Evolutionary conservation across 176 grass and related monocot genomes (phyloP).

Genomic region (Musa schizocarpa): DNA sequence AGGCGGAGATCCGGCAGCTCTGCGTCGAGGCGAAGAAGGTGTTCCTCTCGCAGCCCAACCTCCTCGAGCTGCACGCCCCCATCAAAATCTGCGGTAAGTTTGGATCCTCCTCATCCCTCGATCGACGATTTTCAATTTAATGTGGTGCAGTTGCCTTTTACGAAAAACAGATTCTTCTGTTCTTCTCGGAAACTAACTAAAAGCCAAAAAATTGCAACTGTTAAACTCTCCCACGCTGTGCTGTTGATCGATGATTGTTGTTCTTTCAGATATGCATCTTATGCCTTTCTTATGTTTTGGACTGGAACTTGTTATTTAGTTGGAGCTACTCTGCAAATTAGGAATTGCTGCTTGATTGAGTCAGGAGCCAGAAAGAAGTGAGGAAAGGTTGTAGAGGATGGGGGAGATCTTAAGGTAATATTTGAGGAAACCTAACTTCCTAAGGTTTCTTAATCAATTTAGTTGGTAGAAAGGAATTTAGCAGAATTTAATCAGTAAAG

Average conservation of each 20-base stretch:
- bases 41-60: conserved; percentile 69
- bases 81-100: conserved; percentile 85
- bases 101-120: not conserved
- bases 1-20: conserved; percentile 95
- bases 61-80: conserved; percentile 59
- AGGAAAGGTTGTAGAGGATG: too few relatives aligned
- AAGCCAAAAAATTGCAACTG: not conserved
- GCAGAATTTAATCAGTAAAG: too few relatives aligned
- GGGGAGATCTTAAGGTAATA: too few relatives aligned
- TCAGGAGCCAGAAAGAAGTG: not conserved
- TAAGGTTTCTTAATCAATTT: too few relatives aligned
- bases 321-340: not conserved
- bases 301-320: not conserved
- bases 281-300: not conserved
- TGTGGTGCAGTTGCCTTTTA: not conserved
- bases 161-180: not conserved
- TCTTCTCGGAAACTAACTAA: not conserved
- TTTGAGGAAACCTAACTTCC: too few relatives aligned
- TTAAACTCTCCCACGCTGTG: not conserved
- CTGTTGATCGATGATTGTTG: not conserved
- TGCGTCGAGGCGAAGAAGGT: conserved; percentile 83
- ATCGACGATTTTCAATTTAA: not conserved
- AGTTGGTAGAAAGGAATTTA: too few relatives aligned
- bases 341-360: not conserved
- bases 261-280: not conserved